Base-by-base conservation (phyloP, 2,329 filamentous ascomycete species). In the Neofusicoccum laricinum region DNA sequence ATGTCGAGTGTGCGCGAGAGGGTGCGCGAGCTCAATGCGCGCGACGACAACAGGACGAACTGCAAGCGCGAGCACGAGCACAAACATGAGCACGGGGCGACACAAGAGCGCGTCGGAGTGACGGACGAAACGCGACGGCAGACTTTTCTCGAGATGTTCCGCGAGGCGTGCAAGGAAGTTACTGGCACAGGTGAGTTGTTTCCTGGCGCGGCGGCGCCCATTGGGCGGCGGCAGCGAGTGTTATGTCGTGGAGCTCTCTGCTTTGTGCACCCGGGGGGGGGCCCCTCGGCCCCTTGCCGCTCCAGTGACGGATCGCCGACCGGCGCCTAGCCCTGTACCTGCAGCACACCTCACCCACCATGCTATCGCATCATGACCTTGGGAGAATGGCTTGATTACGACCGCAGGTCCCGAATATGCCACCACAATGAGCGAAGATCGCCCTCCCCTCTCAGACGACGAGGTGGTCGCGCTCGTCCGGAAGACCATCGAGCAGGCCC, bases 391-490 rank as follows among this genome's bases (percentile, higher is more conserved):
- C 43, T 25, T 61, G 43, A 61, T 34, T 61, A 61, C 58, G 21
- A 17, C 21, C 36, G 32, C 58, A 50, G 58, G 46, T 25, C 25
- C 46, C 61, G 43, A 63, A 50, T 36, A 64, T 59, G 63, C 63
- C 43, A 45, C 34, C 48, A 69, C 53, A 21, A 78, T 77, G 76
- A 78, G 74, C 73, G 76, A 77, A 59, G 63, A 64, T 32, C 75
- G 75, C 77, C 69, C 64, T 68, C 64, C 69, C 61, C 81, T 88
- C 72, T 84, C 88, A 17, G 79, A 88, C 43, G 80, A 79, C 48
- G 87, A 91, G 73, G 87, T 91, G 67, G 85, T 91, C 59, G 80
- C 81, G 64, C 81, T 90, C 55, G 87, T 87, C 40, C 84, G 84
- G 69, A 86, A 90, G 70, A 87, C 88, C 49, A 89, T 92, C 84